Conservation (phyloP, 2,329 filamentous ascomycete genomes). For the Alternaria incomplexa region DNA sequence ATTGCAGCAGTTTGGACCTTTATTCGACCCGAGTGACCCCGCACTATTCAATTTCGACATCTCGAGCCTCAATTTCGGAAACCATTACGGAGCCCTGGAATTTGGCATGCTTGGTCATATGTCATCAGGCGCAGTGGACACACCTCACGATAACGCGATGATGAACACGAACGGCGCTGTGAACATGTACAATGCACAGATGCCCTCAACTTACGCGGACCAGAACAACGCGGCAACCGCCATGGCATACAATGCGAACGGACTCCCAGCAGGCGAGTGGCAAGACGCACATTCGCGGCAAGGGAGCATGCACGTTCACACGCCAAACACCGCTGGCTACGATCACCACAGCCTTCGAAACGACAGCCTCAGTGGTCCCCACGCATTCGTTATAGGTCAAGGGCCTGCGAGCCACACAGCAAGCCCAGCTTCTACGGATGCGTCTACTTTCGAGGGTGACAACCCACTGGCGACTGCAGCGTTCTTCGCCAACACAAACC, state of each 20-base stretch:
- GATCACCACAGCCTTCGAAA: constrained; percentile 39
- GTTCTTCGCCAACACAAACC: constrained; percentile 43
- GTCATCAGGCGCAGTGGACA: constrained; percentile 87
- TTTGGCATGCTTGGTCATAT: constrained; percentile 97
- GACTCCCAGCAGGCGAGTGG: constrained; percentile 42
- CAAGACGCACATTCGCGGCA: constrained; percentile 50
- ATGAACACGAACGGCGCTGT: constrained; percentile 43
- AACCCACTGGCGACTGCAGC: constrained; percentile 42
- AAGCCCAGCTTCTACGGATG: constrained; percentile 58
- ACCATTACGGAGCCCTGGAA: constrained; percentile 93
- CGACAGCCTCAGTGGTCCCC: constrained; percentile 51
- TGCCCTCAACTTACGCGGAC: constrained; percentile 38
- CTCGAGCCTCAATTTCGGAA: constrained; percentile 92
- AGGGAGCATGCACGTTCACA: constrained; percentile 53
- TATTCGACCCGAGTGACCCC: constrained; percentile 92
- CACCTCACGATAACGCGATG: constrained; percentile 65
- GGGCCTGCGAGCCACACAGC: constrained; percentile 63
- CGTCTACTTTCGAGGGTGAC: constrained; percentile 54
- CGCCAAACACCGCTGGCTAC: constrained; percentile 48
- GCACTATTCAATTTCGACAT: constrained; percentile 95
- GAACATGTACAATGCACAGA: constrained; percentile 50
- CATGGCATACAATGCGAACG: constrained; percentile 36
- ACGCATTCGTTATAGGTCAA: constrained; percentile 68
- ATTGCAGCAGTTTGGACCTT: constrained; percentile 57
- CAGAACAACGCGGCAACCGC: constrained; percentile 36